A percentile compares a stretch with the other conserved stretches of the same genome.
Conservation (phyloP, 2,329 filamentous ascomycete genomes). For the Fusarium cicatricum region DNA sequence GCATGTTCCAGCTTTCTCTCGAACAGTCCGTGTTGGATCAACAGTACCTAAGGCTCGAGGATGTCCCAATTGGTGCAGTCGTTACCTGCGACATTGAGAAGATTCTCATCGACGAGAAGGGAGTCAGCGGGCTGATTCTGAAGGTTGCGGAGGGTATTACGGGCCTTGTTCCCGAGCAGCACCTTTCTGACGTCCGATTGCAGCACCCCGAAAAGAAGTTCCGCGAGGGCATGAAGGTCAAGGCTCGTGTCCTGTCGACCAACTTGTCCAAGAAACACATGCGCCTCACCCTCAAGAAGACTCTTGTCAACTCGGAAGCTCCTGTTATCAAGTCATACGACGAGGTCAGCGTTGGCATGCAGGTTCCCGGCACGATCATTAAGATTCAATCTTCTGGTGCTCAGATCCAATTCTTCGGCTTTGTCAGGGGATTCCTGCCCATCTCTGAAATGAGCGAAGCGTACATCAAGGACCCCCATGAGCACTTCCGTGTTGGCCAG, state of each 20-base stretch:
- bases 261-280: slow-evolving; percentile 80
- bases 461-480: slow-evolving; percentile 85
- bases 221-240: slow-evolving; percentile 83
- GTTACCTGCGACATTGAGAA: slow-evolving; percentile 87
- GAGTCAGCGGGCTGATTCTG: slow-evolving; percentile 82
- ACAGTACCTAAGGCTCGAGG: slow-evolving; percentile 89
- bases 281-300: slow-evolving; percentile 92
- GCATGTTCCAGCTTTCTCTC: slow-evolving; percentile 84
- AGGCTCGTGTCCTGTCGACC: slow-evolving; percentile 83
- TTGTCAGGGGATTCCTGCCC: slow-evolving; percentile 85
- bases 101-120: slow-evolving; percentile 79
- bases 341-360: slow-evolving; percentile 76
- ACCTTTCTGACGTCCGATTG: slow-evolving; percentile 86
- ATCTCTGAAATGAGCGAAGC: slow-evolving; percentile 98
- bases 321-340: slow-evolving; percentile 80
- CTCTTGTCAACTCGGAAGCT: slow-evolving; percentile 87
- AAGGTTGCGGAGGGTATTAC: slow-evolving; percentile 86
- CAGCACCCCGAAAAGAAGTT: slow-evolving; percentile 98
- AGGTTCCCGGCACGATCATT: slow-evolving; percentile 86
- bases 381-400: slow-evolving; percentile 82
- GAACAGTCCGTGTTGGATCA: slow-evolving; percentile 85
- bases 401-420: slow-evolving; percentile 90
- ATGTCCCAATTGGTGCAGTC: slow-evolving; percentile 81
- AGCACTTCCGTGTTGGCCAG: slow-evolving; percentile 91
- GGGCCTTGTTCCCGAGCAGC: slow-evolving; percentile 87